Evolutionary conservation across 305 asterid genomes (phyloP).

Genomic region (Plantago lanceolata): DNA sequence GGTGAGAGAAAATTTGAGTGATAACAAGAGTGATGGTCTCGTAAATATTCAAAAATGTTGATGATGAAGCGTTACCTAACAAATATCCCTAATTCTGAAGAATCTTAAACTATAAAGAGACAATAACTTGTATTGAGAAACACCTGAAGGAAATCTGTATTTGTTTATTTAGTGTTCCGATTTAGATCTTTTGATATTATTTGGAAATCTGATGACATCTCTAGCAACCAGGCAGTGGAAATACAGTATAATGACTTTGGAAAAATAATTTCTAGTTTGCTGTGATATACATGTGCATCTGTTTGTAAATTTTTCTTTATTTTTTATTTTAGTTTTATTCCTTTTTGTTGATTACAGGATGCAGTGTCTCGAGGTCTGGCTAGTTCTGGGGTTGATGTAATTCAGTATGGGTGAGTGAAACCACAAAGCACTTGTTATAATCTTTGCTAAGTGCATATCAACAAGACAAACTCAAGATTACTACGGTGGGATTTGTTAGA

Average conservation of each 20-base stretch:
- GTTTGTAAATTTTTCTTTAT: background rate
- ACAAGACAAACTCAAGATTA: background rate
- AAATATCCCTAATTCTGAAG: background rate
- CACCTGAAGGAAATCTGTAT: background rate
- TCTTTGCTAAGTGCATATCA: too few species aligned
- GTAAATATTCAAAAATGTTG: background rate
- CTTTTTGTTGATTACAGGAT: slow-evolving; percentile 49
- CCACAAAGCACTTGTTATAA: slow-evolving; percentile 9
- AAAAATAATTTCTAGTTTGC: slow-evolving; percentile 2
- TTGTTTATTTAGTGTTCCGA: too few species aligned
- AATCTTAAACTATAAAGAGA: background rate
- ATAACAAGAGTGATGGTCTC: background rate
- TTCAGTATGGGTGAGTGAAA: slow-evolving; percentile 77
- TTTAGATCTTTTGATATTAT: too few species aligned
- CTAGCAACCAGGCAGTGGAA: background rate
- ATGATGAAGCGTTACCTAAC: background rate
- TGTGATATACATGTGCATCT: slow-evolving; percentile 1
- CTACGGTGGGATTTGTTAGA: background rate
- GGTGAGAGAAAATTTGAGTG: background rate
- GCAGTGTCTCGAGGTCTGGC: slow-evolving; percentile 86
- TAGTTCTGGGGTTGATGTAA: slow-evolving; percentile 71
- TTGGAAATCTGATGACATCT: too few species aligned
- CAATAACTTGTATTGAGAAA: background rate
- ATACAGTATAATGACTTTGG: slow-evolving; percentile 15
- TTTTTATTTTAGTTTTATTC: too few species aligned